Percentiles rank a stretch among this genome's conserved stretches.
phyloP scores from a whole-genome alignment of 345 rosid species.

The Capsella bursapastoris region DNA sequence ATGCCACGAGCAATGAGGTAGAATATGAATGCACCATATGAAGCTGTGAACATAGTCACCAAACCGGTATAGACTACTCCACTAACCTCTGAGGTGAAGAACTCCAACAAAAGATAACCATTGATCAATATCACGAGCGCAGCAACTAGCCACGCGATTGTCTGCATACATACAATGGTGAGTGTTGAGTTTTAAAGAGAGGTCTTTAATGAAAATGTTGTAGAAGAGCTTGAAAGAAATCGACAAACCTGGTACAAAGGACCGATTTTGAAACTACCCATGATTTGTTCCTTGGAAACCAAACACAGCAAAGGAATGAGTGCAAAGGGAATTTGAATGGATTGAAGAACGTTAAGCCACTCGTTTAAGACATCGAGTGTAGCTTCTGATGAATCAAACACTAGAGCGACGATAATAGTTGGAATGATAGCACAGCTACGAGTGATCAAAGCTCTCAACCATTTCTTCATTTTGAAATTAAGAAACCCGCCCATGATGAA shows the following conservation, averaged over 20 bases:
- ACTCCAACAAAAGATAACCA: conserved; percentile 79
- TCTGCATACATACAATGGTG: conserved; percentile 46
- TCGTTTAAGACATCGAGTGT: conserved; percentile 76
- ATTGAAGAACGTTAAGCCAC: conserved; percentile 91
- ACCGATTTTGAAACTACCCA: conserved; percentile 88
- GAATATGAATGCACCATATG: conserved; percentile 69
- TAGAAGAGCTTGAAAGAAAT: background rate
- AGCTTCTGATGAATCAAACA: conserved; percentile 72
- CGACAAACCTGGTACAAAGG: conserved; percentile 64
- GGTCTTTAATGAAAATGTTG: background rate
- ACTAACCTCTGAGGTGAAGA: conserved; percentile 66
- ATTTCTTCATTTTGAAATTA: conserved; percentile 84
- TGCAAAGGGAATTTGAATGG: conserved; percentile 90
- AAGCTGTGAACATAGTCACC: conserved; percentile 52
- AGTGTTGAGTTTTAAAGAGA: background rate
- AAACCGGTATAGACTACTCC: conserved; percentile 49
- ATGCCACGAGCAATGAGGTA: conserved; percentile 65
- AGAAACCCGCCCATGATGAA: conserved; percentile 98
- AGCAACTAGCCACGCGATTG: conserved; percentile 79
- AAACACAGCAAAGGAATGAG: conserved; percentile 81
- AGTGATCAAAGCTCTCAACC: conserved; percentile 91
- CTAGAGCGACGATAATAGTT: conserved; percentile 79
- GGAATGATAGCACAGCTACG: conserved; percentile 88
- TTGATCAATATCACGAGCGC: conserved; percentile 82
- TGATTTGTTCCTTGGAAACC: conserved; percentile 82